Conservation (phyloP, 345 rosid genomes). For the Moringa oleifera region DNA sequence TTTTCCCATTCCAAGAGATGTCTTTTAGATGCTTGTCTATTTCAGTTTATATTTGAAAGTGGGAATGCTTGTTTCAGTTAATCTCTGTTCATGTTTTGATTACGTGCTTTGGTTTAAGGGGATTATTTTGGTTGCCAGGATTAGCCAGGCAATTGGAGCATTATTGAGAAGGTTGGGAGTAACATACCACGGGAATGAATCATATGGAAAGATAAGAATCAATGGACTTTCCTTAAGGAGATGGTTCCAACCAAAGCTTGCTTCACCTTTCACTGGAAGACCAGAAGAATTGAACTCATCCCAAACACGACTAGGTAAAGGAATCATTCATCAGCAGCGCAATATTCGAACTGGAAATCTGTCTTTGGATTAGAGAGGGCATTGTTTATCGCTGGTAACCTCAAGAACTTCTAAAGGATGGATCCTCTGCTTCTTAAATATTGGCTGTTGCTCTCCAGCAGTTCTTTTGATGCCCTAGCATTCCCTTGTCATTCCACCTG, state of each 20-base stretch:
- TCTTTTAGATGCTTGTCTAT: neutral
- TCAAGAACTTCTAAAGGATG: neutral
- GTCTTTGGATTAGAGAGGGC: conserved; percentile 39
- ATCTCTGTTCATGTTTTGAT: neutral
- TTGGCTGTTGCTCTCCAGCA: neutral
- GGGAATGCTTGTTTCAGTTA: neutral
- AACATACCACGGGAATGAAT: conserved; percentile 71
- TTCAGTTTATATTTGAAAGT: conserved; percentile 1
- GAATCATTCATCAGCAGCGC: conserved; percentile 69
- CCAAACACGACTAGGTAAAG: conserved; percentile 49
- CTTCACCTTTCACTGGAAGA: conserved; percentile 56
- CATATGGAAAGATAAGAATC: conserved; percentile 62
- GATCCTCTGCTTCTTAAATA: neutral
- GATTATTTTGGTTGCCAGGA: conserved; percentile 39
- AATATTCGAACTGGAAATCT: conserved; percentile 62
- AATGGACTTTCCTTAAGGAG: conserved; percentile 65
- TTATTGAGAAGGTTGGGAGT: conserved; percentile 68
- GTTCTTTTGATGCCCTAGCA: neutral
- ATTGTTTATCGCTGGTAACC: neutral
- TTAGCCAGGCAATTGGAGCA: conserved; percentile 54
- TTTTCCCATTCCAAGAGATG: neutral
- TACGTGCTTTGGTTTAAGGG: neutral
- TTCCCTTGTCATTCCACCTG: conserved; percentile 3
- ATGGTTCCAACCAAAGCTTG: conserved; percentile 83
- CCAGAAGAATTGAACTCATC: conserved; percentile 51